Base-by-base conservation (phyloP, 352 stramenopile genomes). In the Pythium grandisporangium region DNA sequence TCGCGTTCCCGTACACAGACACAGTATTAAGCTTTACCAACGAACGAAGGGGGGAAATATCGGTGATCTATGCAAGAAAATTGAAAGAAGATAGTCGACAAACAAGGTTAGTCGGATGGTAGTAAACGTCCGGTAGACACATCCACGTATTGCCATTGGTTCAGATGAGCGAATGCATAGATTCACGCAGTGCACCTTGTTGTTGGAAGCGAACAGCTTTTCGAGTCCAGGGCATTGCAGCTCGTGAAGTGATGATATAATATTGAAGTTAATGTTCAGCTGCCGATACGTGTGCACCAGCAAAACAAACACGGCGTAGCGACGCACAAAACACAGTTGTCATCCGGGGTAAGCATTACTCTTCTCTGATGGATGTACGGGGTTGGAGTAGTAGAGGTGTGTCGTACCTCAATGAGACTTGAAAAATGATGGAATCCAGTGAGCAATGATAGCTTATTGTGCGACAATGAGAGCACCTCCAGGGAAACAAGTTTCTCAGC, bases 381-480 rank as follows among this genome's bases (percentile, higher is more conserved):
- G n/a, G n/a, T n/a, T n/a, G n/a, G n/a, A n/a, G n/a, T n/a, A 26
- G 14, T 8, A 38, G 24, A 10, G 8, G 17, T 4, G 2, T 22
- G 10, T 5, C 23, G 19, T 49, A 91, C 75, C 53, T 91, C 78
- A 22, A 89, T 56, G 51, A 91, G 53, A 52, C 84, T 87, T 30
- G 58, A 61, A 14, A 88, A 67, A 44, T 78, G 52, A 53, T 84
- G 59, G 30, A 88, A 91, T 23, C 76, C 48, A 4, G 77, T 45
- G 2, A 91, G 54, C 30, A 65, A 75, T 20, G 53, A 45, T 19
- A 91, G 56, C 14, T 53, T 58, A 48, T 91, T 91, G 68, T 91
- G 78, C 5, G 78, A 91, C 2, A 91, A 56, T 21, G 78, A 91
- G n/a, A 91, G 47, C 24, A 91, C 69, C 58, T 91, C 78, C 11